Evolutionary conservation across 192 early-diverging fungal species (phyloP).

Genomic region (Coemansia sp.): DNA sequence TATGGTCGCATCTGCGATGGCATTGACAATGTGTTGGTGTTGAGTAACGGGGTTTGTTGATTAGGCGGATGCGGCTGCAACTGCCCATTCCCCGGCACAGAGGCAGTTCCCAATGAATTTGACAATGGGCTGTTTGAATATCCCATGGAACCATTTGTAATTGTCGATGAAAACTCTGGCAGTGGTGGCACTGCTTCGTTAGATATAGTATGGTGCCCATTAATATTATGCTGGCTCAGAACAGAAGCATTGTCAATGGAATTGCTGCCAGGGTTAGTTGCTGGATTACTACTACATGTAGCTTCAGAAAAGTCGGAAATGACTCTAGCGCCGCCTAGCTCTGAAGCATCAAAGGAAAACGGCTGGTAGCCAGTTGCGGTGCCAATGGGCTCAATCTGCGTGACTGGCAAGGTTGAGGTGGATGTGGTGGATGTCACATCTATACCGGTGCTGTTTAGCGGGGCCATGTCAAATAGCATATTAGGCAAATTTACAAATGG

Average conservation of each 20-base stretch:
- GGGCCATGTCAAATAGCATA: conserved; percentile 4
- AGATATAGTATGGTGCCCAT: background rate
- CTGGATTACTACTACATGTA: background rate
- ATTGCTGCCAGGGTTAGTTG: background rate
- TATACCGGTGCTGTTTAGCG: conserved; percentile 8
- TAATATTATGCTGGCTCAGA: conserved; percentile 3
- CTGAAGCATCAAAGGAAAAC: background rate
- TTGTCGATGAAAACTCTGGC: background rate
- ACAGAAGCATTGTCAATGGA: background rate
- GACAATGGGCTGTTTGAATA: conserved; percentile 25
- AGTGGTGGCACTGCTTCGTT: background rate
- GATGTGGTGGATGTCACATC: conserved; percentile 1
- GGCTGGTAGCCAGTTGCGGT: conserved; percentile 1
- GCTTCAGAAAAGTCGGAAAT: background rate
- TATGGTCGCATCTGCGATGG: conserved; percentile 33
- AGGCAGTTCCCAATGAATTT: conserved; percentile 11
- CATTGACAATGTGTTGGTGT: conserved; percentile 19
- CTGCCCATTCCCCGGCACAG: conserved; percentile 3
- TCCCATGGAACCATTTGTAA: conserved; percentile 8
- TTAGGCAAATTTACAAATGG: conserved; percentile 7
- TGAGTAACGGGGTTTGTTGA: background rate
- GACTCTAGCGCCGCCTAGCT: background rate
- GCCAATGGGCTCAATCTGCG: background rate
- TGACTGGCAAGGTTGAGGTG: background rate
- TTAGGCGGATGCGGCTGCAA: conserved; percentile 3